phyloP scores from a whole-genome alignment of 345 rosid species.

The Populus euphratica region DNA sequence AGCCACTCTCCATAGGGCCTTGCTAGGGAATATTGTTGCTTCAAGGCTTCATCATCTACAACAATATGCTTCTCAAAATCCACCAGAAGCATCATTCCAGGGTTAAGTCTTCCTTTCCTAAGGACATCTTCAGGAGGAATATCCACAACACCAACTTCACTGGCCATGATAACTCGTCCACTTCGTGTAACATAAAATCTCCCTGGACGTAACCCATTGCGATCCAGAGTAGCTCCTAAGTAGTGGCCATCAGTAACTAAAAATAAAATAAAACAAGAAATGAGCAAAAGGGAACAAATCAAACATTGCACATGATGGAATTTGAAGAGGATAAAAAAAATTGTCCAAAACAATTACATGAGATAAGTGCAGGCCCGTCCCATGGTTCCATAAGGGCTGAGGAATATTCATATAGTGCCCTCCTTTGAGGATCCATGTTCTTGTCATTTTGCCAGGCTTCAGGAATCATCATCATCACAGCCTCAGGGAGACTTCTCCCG shows the following conservation, averaged over 20 bases:
- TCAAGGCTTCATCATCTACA: conserved; percentile 93
- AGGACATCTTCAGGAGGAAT: conserved; percentile 89
- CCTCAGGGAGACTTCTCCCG: conserved; percentile 99
- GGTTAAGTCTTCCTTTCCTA: conserved; percentile 95
- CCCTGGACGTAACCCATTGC: conserved; percentile 98
- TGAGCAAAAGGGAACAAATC: conserved; percentile 8
- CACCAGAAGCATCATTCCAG: conserved; percentile 99
- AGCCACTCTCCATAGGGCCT: conserved; percentile 98
- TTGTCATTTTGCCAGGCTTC: conserved; percentile 99
- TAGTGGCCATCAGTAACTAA: conserved; percentile 98
- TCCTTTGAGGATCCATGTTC: conserved; percentile 85
- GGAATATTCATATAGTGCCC: conserved; percentile 77
- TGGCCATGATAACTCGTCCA: conserved; percentile 95
- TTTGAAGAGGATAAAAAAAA: not conserved
- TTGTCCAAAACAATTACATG: conserved; percentile 54
- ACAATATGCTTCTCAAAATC: conserved; percentile 93
- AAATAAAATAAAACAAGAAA: conserved; percentile 7
- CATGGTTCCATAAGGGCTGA: conserved; percentile 98
- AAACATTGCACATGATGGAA: not conserved
- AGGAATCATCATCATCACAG: conserved; percentile 99
- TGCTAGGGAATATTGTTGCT: conserved; percentile 83
- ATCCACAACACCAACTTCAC: conserved; percentile 99
- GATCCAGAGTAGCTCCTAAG: conserved; percentile 97
- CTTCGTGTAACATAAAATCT: conserved; percentile 85
- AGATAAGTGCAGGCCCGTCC: conserved; percentile 99